phyloP scores from a whole-genome alignment of 148 eudicot genomes.

The Suaeda aralocaspica region DNA sequence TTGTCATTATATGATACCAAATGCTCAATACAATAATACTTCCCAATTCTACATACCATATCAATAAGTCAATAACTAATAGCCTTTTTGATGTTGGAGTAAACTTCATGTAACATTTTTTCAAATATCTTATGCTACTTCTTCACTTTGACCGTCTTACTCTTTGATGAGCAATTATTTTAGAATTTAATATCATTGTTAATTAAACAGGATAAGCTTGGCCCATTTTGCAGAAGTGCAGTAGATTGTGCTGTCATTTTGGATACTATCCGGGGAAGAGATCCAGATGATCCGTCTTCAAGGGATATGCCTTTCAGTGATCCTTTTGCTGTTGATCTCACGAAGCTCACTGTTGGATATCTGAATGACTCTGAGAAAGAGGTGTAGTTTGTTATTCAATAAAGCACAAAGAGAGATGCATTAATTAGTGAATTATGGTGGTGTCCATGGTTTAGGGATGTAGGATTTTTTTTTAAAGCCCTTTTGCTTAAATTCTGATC shows the following conservation, averaged over 20 bases:
- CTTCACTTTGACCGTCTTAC: background rate
- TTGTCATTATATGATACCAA: no score
- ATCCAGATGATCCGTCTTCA: constrained; percentile 81
- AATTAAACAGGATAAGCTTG: constrained; percentile 74
- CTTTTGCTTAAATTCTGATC: background rate
- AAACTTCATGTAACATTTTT: no score
- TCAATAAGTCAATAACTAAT: background rate
- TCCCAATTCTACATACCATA: background rate
- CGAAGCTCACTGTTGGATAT: constrained; percentile 79
- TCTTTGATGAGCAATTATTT: background rate
- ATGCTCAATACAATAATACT: background rate
- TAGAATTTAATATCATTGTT: background rate
- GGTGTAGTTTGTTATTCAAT: constrained; percentile 29
- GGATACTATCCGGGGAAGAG: constrained; percentile 70
- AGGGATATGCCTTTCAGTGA: constrained; percentile 55
- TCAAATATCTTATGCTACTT: background rate
- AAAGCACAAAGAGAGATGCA: background rate
- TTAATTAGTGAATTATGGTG: background rate
- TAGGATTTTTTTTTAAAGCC: background rate
- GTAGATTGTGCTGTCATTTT: constrained; percentile 70
- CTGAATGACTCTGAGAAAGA: constrained; percentile 87
- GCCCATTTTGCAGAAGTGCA: constrained; percentile 90
- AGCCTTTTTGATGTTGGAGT: no score
- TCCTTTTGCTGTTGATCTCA: constrained; percentile 74
- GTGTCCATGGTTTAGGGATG: background rate